Evolutionary conservation across 2,329 filamentous ascomycete genomes (phyloP), one percentile per base, ranked within the genome.

Genomic region (Trichoderma asperellum): DNA sequence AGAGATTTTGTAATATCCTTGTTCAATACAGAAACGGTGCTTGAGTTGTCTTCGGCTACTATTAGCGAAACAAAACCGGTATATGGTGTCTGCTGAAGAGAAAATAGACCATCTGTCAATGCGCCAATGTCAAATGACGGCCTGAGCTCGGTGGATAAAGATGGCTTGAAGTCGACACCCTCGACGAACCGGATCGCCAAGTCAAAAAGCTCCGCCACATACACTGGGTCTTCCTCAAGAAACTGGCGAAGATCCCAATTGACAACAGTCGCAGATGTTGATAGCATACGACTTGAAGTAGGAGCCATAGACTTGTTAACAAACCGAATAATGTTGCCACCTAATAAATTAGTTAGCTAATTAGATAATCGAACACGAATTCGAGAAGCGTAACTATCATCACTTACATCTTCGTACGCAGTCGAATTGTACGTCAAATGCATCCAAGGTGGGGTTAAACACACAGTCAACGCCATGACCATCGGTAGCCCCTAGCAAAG

Each of bases 361-460:
- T n/a, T 43, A n/a, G 7, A n/a, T 16, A 29, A 29, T 24, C 11
- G 7, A 2, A 10, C 27, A 14, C 16, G 16, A 43, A 18, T 8
- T 21, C 29, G 34, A 55, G 5, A 21, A 47, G n/a, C 29, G 6
- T 14, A 27, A 21, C 12, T 11, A 11, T 43, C 34, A 27, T 18
- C 16, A 75, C 79, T 74, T 76, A 79, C 81, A 77, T 29, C 71
- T 74, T 43, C 78, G 76, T 29, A 83, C 76, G 53, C 80, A 83
- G 49, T 76, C 73, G 16, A 77, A 72, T 67, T 76, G 79, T 4
- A 74, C 68, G 2, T 79, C 76, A 4, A 78, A 63, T 43, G 79
- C 72, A 10, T 77, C 73, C 59, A 79, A 79, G 0, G 83, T 82
- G 0, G 84, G 78, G 71, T 85, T 84, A 63, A 85, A 84, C 1